A percentile compares a stretch with the other conserved stretches of the same genome.
Conservation (phyloP, 805 yeast genomes). For the Myxozyma neglecta region DNA sequence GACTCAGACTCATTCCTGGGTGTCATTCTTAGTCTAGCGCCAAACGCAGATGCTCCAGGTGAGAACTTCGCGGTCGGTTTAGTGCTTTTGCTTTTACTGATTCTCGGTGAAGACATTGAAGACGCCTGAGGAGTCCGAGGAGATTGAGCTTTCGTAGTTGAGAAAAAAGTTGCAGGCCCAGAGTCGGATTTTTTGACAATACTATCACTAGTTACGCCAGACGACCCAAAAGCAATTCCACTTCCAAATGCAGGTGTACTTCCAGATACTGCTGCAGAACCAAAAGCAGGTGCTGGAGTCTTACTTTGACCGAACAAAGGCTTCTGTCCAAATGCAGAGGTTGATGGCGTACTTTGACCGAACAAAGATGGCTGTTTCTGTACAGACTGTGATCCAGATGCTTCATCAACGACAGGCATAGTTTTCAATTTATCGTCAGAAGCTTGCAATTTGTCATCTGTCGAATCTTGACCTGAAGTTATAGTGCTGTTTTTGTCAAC, state of each 20-base stretch:
- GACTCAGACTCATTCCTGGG: not conserved
- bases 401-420: too few species aligned
- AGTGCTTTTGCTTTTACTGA: not conserved
- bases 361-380: too few species aligned
- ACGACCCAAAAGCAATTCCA: not conserved
- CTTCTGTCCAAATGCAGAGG: too few species aligned
- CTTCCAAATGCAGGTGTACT: not conserved
- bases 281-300: too few species aligned
- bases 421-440: too few species aligned
- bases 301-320: too few species aligned
- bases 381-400: too few species aligned
- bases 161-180: not conserved
- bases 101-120: not conserved
- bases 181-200: not conserved
- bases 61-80: not conserved
- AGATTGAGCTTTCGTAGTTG: not conserved
- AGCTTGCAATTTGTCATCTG: too few species aligned
- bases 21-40: conserved; percentile 3
- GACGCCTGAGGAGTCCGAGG: not conserved
- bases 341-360: too few species aligned
- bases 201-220: not conserved
- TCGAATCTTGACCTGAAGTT: too few species aligned
- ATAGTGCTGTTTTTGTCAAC: too few species aligned
- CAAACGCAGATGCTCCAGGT: conserved; percentile 11
- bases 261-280: too few species aligned